Percentiles rank a stretch among this genome's conserved stretches.
Conservation (phyloP, 768 basidiomycete genomes). For the Pilatotrama ljubarskyi region DNA sequence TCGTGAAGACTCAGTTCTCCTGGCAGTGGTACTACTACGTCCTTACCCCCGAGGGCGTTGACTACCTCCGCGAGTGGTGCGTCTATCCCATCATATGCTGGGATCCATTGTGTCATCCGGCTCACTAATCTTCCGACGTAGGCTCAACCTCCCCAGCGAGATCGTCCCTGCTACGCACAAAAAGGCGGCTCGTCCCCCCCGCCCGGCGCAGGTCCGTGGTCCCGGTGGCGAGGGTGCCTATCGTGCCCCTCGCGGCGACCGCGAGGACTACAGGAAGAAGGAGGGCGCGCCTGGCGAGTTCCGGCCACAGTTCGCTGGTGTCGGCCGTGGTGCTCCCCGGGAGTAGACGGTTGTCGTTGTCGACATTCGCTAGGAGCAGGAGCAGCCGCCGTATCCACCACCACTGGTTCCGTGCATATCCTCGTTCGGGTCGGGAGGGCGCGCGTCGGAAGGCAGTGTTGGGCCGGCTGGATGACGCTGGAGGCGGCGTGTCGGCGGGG, state of each 20-base stretch:
- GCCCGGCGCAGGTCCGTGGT: constrained; percentile 70
- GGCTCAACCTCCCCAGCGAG: constrained; percentile 92
- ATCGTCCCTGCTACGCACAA: constrained; percentile 98
- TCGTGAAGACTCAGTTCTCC: constrained; percentile 98
- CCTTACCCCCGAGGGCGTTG: constrained; percentile 95
- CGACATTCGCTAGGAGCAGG: constrained; percentile 8
- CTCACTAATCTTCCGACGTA: constrained; percentile 28
- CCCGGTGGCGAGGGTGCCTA: constrained; percentile 78
- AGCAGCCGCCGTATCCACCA: background rate
- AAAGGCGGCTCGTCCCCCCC: constrained; percentile 86
- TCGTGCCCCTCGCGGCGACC: constrained; percentile 82
- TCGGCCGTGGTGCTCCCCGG: constrained; percentile 85
- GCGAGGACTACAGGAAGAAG: constrained; percentile 92
- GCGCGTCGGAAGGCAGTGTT: constrained; percentile 6
- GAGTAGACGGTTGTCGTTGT: constrained; percentile 40
- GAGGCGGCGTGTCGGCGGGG: constrained; percentile 20
- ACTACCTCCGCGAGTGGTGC: constrained; percentile 91
- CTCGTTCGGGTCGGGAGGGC: constrained; percentile 6
- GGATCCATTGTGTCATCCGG: background rate
- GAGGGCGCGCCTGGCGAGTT: constrained; percentile 86
- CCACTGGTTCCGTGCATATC: background rate
- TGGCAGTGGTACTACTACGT: constrained; percentile 99
- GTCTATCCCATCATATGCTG: constrained; percentile 14
- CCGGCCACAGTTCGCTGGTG: constrained; percentile 85
- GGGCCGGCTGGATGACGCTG: constrained; percentile 14